phyloP scores from a whole-genome alignment of 441 rosid genomes.

The Monsonia emarginata region DNA sequence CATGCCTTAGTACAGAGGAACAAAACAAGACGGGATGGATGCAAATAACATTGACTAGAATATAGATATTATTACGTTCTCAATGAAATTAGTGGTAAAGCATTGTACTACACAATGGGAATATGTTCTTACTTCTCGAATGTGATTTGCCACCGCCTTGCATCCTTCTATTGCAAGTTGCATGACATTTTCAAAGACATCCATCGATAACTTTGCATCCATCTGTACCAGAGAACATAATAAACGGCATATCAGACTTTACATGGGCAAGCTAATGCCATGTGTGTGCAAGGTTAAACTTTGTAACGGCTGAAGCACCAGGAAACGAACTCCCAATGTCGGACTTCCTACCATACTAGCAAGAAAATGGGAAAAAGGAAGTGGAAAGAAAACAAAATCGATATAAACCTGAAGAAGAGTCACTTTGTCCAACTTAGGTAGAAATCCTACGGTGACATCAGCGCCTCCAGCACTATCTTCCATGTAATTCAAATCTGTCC shows the following conservation, averaged over 20 bases:
- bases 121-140: slow-evolving; percentile 42
- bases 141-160: slow-evolving; percentile 68
- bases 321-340: too few relatives aligned
- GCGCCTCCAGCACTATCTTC: slow-evolving; percentile 98
- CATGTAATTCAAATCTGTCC: slow-evolving; percentile 61
- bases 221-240: slow-evolving; percentile 34
- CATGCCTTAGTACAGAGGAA: not conserved
- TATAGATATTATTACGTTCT: not conserved
- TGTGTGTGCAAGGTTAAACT: too few relatives aligned
- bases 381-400: slow-evolving; percentile 4
- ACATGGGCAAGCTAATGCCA: not conserved
- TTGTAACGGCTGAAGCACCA: too few relatives aligned
- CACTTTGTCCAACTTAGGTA: slow-evolving; percentile 77
- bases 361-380: too few relatives aligned
- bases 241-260: not conserved
- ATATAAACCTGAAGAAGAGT: slow-evolving; percentile 77
- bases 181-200: slow-evolving; percentile 75
- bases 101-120: not conserved
- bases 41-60: not conserved
- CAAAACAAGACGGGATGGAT: not conserved
- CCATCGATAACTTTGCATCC: slow-evolving; percentile 72
- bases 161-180: slow-evolving; percentile 77
- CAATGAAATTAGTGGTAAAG: not conserved
- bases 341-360: too few relatives aligned
- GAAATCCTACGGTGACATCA: slow-evolving; percentile 73